Conservation (phyloP, 225 moss, liverwort and hornwort genomes). For the Bryoerythrophyllum caledonicum region DNA sequence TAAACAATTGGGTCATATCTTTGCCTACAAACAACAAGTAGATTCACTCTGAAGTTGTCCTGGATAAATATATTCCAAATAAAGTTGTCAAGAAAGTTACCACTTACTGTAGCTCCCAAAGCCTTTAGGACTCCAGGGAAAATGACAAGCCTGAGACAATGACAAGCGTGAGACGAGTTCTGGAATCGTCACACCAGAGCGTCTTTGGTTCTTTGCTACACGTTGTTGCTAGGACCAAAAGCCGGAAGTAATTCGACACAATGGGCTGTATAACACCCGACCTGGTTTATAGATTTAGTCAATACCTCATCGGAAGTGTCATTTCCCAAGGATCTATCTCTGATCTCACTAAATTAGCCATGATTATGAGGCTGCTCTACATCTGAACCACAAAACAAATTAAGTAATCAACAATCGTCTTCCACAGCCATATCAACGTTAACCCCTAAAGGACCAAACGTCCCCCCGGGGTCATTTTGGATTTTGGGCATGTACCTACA, state of each 20-base stretch:
- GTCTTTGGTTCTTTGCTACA: neutral
- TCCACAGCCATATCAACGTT: slow-evolving; percentile 9
- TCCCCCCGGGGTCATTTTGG: too few relatives aligned
- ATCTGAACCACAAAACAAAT: slow-evolving; percentile 17
- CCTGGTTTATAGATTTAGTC: neutral
- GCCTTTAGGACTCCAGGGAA: neutral
- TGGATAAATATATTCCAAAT: slow-evolving; percentile 14
- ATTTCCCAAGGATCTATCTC: slow-evolving; percentile 10
- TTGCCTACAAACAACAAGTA: slow-evolving; percentile 26
- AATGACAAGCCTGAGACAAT: neutral
- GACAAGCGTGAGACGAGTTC: neutral
- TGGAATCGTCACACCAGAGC: neutral
- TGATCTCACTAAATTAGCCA: slow-evolving; percentile 56
- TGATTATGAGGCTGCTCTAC: slow-evolving; percentile 25
- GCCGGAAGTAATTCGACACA: neutral
- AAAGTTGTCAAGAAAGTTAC: neutral
- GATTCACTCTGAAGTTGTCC: neutral
- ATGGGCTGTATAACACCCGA: neutral
- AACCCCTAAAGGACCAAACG: too few relatives aligned
- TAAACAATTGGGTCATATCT: slow-evolving; percentile 45
- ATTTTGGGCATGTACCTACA: too few relatives aligned
- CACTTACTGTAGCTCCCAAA: neutral
- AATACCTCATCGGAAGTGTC: slow-evolving; percentile 26
- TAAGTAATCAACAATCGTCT: neutral
- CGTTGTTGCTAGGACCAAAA: neutral